These are phyloP conservation scores for Saccharomyces pastorianus DNA, from an alignment of 1,139 yeast species.

Conservation along the genomic window DNA sequence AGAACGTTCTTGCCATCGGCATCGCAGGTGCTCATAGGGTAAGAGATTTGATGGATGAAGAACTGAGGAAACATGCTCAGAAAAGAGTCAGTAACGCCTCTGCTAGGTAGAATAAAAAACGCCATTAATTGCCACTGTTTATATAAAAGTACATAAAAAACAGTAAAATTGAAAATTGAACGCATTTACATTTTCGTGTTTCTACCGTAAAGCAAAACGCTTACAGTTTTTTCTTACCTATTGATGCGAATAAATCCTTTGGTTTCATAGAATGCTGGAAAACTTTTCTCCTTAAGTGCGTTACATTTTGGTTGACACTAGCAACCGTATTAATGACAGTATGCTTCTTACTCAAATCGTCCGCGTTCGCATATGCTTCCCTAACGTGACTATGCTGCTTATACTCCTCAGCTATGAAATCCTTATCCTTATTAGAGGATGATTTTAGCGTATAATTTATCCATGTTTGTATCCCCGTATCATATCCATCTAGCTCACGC, in stretches of 20 bases:
- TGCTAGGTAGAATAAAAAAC: conserved; percentile 1
- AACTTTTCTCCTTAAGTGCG: conserved; percentile 30
- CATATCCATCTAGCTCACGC: conserved; percentile 18
- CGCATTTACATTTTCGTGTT: neutral
- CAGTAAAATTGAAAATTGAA: neutral
- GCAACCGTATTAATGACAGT: conserved; percentile 31
- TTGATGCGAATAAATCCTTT: conserved; percentile 29
- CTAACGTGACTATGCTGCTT: conserved; percentile 29
- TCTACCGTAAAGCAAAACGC: neutral
- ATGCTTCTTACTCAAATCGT: conserved; percentile 28
- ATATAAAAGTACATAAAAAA: neutral
- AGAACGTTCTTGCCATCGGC: conserved; percentile 71
- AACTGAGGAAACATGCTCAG: conserved; percentile 66
- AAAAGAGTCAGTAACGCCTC: conserved; percentile 33
- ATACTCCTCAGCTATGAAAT: conserved; percentile 28
- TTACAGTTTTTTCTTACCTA: conserved; percentile 25
- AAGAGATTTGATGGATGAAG: conserved; percentile 77
- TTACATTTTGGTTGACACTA: conserved; percentile 31
- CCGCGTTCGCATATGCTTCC: conserved; percentile 33
- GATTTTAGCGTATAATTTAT: conserved; percentile 28
- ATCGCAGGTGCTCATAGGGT: conserved; percentile 83
- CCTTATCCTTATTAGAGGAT: conserved; percentile 20
- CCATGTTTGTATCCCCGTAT: conserved; percentile 29
- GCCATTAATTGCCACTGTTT: neutral
- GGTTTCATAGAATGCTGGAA: conserved; percentile 31